phyloP scores from a whole-genome alignment of 2,329 filamentous ascomycete species.

The Tolypocladium amazonense region DNA sequence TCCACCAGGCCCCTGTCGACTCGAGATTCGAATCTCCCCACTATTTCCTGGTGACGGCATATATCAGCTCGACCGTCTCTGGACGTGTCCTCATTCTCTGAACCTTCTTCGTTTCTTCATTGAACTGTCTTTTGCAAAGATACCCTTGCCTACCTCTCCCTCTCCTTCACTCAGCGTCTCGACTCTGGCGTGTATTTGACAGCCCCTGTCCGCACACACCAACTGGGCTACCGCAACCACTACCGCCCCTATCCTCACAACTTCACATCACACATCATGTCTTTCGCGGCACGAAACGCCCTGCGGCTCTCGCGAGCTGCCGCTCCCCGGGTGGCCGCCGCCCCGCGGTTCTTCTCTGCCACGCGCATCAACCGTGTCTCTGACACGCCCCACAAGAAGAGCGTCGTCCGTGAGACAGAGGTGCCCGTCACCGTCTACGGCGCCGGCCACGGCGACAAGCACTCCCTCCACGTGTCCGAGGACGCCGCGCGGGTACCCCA shows the following conservation, averaged over 20 bases:
- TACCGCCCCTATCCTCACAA: neutral
- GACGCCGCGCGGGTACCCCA: constrained; percentile 29
- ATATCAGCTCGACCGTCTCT: neutral
- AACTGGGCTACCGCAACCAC: neutral
- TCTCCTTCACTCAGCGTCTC: neutral
- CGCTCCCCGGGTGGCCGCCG: constrained; percentile 12
- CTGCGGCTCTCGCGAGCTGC: constrained; percentile 22
- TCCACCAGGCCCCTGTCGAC: neutral
- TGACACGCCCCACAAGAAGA: constrained; percentile 34
- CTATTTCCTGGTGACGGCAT: neutral
- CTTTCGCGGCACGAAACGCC: constrained; percentile 22
- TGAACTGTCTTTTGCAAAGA: neutral
- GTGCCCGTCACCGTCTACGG: constrained; percentile 45
- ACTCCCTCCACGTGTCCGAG: constrained; percentile 41
- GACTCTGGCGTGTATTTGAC: neutral
- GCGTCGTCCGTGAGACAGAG: constrained; percentile 45
- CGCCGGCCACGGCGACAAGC: constrained; percentile 39
- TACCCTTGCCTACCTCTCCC: neutral
- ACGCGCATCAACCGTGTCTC: constrained; percentile 19
- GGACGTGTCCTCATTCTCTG: neutral
- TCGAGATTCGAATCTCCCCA: neutral
- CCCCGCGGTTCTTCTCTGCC: constrained; percentile 21
- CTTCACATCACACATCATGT: constrained; percentile 16
- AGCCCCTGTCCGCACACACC: neutral
- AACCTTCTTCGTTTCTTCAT: neutral